Evolutionary conservation across 2,329 filamentous ascomycete species (phyloP).

Genomic region (Xylaria sp.): DNA sequence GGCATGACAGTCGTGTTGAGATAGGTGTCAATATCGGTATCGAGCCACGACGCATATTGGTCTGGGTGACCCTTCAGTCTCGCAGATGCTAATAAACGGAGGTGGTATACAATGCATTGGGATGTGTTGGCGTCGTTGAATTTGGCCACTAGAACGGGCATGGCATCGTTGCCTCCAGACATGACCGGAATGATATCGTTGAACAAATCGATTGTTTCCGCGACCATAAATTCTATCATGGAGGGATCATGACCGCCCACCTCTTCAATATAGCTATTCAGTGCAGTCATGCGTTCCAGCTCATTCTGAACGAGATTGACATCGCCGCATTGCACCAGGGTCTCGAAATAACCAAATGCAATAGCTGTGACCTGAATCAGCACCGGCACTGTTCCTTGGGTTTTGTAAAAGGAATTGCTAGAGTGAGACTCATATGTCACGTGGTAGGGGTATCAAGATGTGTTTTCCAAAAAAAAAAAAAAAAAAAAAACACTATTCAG

Average conservation of each 20-base stretch:
- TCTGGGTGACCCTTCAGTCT: slow-evolving; percentile 81
- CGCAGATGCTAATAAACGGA: slow-evolving; percentile 82
- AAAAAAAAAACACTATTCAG: no score
- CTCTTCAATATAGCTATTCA: slow-evolving; percentile 76
- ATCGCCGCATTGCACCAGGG: slow-evolving; percentile 76
- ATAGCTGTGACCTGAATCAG: slow-evolving; percentile 70
- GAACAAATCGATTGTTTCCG: slow-evolving; percentile 77
- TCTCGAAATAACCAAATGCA: slow-evolving; percentile 93
- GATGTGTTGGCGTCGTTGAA: slow-evolving; percentile 80
- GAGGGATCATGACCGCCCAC: slow-evolving; percentile 77
- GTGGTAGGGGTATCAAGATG: slow-evolving; percentile 28
- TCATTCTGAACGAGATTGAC: slow-evolving; percentile 75
- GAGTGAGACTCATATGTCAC: slow-evolving; percentile 24
- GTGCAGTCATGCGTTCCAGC: slow-evolving; percentile 74
- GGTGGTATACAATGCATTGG: slow-evolving; percentile 85
- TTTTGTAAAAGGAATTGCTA: slow-evolving; percentile 1
- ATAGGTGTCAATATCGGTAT: slow-evolving; percentile 66
- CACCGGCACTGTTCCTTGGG: background rate
- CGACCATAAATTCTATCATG: slow-evolving; percentile 84
- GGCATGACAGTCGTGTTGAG: slow-evolving; percentile 78
- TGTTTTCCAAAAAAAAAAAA: slow-evolving; percentile 33
- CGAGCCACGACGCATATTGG: slow-evolving; percentile 78
- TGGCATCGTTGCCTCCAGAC: slow-evolving; percentile 67
- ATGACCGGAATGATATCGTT: slow-evolving; percentile 70
- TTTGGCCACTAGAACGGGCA: slow-evolving; percentile 65